These are phyloP conservation scores for Ceratocystis smalleyi DNA, from an alignment of 2,329 filamentous ascomycete species.

Conservation along the genomic window DNA sequence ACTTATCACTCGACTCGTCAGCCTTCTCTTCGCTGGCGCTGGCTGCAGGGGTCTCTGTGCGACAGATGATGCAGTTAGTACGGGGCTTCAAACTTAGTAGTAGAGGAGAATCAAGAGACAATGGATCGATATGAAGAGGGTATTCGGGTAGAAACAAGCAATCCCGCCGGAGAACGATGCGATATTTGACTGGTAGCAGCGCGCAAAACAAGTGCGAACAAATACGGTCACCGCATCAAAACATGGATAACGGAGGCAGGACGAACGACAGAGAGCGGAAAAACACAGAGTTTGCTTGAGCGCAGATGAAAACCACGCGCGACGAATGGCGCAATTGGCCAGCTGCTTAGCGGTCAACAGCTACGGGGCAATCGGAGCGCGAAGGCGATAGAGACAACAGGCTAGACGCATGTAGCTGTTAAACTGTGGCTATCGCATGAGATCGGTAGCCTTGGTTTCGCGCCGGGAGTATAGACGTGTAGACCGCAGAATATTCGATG, in stretches of 20 bases:
- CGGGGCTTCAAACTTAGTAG: neutral
- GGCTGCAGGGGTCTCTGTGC: conserved; percentile 19
- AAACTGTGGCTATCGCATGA: neutral
- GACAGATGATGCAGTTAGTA: neutral
- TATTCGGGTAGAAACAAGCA: neutral
- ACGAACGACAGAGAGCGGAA: neutral
- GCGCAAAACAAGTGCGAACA: neutral
- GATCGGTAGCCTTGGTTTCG: neutral
- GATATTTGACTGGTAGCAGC: neutral
- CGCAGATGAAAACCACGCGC: conserved; percentile 7
- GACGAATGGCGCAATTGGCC: conserved; percentile 16
- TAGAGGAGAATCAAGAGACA: neutral
- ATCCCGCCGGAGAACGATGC: neutral
- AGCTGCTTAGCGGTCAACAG: neutral
- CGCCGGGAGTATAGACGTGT: neutral
- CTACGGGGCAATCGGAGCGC: neutral
- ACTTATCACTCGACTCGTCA: conserved; percentile 10
- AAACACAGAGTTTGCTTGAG: neutral
- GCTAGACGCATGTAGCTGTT: neutral
- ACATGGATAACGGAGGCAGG: neutral
- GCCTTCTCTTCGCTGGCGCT: conserved; percentile 6
- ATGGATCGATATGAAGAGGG: neutral
- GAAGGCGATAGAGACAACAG: neutral
- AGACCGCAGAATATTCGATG: neutral
- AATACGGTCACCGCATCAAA: neutral